These are phyloP conservation scores for Botrytis paeoniae DNA, from an alignment of 2,329 filamentous ascomycete genomes.

Conservation along the genomic window DNA sequence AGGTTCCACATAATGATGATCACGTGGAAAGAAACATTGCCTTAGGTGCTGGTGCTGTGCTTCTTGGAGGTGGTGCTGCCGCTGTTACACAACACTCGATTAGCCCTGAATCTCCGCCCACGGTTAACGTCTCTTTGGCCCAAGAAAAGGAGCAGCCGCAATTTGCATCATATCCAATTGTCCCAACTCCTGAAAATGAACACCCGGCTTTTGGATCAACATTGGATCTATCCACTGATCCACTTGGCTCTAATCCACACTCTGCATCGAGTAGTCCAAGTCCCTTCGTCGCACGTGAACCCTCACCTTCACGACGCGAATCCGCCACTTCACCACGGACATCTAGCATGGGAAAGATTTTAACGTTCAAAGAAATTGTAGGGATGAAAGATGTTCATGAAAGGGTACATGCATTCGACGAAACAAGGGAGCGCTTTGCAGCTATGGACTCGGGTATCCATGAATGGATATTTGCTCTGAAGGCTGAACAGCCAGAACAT, in stretches of 20 bases:
- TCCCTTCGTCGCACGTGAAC: conserved; percentile 20
- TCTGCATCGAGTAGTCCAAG: conserved; percentile 16
- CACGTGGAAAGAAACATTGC: conserved; percentile 25
- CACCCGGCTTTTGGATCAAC: conserved; percentile 38
- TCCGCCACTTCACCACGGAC: conserved; percentile 20
- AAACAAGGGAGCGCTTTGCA: conserved; percentile 68
- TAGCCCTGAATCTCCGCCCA: conserved; percentile 15
- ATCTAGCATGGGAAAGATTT: conserved; percentile 22
- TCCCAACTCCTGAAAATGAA: conserved; percentile 40
- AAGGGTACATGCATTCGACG: conserved; percentile 70
- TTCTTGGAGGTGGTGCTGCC: conserved; percentile 19
- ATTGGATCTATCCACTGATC: conserved; percentile 24
- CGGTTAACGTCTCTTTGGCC: conserved; percentile 41
- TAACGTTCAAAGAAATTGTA: conserved; percentile 71
- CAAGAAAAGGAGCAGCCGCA: conserved; percentile 46
- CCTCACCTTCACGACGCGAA: conserved; percentile 22
- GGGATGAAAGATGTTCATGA: conserved; percentile 62
- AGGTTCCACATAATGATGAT: conserved; percentile 12
- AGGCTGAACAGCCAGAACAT: conserved; percentile 49
- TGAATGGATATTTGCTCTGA: conserved; percentile 51
- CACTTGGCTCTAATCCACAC: conserved; percentile 4
- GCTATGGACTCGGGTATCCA: conserved; percentile 71
- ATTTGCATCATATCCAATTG: conserved; percentile 30
- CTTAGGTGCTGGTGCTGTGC: conserved; percentile 22
- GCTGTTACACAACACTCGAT: not conserved